phyloP scores from a whole-genome alignment of 257 asterid species.

The Forsythia viridissima region DNA sequence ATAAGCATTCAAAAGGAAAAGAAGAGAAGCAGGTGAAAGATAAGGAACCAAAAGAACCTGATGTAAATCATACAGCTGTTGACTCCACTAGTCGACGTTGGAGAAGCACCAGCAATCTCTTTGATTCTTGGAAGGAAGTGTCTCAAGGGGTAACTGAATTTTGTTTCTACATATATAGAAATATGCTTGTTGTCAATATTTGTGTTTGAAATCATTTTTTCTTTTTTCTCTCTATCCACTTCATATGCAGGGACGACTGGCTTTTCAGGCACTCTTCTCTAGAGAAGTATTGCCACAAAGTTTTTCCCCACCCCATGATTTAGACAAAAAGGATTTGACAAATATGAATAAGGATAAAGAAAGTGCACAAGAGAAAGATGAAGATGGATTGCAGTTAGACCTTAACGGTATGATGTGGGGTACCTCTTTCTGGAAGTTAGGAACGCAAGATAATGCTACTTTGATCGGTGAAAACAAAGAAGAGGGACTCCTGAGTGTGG shows the following conservation, averaged over 20 bases:
- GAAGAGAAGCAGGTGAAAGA: constrained; percentile 52
- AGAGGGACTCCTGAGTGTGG: constrained; percentile 42
- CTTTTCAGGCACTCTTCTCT: constrained; percentile 86
- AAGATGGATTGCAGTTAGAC: constrained; percentile 36
- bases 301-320: constrained; percentile 66
- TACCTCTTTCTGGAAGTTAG: constrained; percentile 30
- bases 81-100: constrained; percentile 68
- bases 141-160: constrained; percentile 73
- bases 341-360: constrained; percentile 27
- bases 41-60: constrained; percentile 48
- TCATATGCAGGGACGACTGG: constrained; percentile 76
- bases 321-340: constrained; percentile 38
- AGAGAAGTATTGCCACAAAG: constrained; percentile 89
- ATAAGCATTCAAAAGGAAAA: constrained; percentile 47
- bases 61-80: constrained; percentile 35
- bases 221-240: constrained; percentile 18
- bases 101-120: constrained; percentile 49
- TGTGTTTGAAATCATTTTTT: constrained; percentile 6
- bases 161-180: not conserved
- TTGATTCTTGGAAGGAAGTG: constrained; percentile 90
- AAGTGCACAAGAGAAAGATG: constrained; percentile 30
- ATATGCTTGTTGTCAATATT: not conserved
- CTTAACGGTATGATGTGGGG: constrained; percentile 41
- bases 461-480: constrained; percentile 42
- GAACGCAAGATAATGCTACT: constrained; percentile 25